Percentiles rank a stretch among this genome's conserved stretches.
Conservation (phyloP, 441 rosid species). For the Erodium trifolium region DNA sequence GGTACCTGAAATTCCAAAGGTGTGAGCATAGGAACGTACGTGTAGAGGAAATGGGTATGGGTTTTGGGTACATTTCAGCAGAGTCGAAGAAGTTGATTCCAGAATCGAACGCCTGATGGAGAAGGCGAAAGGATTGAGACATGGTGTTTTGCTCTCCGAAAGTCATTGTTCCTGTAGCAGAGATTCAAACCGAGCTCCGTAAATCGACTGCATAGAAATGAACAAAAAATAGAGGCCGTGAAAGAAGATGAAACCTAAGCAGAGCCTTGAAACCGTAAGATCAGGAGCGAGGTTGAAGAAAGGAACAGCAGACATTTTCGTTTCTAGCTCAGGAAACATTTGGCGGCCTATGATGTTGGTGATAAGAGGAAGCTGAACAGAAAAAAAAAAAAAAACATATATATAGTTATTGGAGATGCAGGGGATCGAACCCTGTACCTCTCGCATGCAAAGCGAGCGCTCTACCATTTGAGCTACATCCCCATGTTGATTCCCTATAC, state of each 20-base stretch:
- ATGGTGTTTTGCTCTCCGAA: conserved; percentile 54
- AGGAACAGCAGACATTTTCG: conserved; percentile 35
- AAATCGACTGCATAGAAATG: not conserved
- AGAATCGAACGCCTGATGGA: conserved; percentile 41
- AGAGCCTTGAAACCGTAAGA: conserved; percentile 47
- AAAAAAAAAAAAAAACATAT: not conserved
- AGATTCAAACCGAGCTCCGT: not conserved
- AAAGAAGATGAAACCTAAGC: conserved; percentile 31
- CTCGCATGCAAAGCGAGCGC: conserved; percentile 16
- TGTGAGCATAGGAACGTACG: not conserved
- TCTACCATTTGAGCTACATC: conserved; percentile 23
- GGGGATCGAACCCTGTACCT: too few relatives aligned
- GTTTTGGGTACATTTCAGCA: conserved; percentile 43
- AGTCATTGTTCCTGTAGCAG: conserved; percentile 49
- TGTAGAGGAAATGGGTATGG: not conserved
- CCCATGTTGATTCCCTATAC: not conserved
- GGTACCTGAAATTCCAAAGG: conserved; percentile 34
- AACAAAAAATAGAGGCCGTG: not conserved
- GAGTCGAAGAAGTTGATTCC: conserved; percentile 67
- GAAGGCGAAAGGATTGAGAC: conserved; percentile 46
- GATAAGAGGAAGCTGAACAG: not conserved
- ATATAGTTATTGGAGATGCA: too few relatives aligned
- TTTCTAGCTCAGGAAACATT: not conserved
- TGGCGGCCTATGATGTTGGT: not conserved
- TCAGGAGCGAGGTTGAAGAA: conserved; percentile 41